phyloP scores from a whole-genome alignment of 306 rosid species.

The Chamaecrista fasciculata region DNA sequence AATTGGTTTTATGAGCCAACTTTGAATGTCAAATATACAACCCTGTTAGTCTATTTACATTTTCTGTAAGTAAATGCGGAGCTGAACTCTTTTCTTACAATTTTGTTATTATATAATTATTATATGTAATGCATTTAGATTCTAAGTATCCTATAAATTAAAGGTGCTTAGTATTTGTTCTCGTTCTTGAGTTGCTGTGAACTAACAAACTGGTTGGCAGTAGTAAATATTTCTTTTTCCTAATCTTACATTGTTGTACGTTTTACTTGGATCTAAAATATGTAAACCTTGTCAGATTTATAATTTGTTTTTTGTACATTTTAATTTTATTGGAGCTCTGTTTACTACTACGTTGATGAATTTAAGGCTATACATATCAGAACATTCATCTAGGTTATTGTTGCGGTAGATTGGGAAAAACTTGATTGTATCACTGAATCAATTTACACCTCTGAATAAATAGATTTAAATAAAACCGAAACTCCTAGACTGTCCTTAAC shows the following conservation, averaged over 20 bases:
- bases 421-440: too few species aligned
- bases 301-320: neutral
- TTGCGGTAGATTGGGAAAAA: too few species aligned
- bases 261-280: neutral
- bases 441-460: too few species aligned
- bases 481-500: too few species aligned
- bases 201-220: neutral
- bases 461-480: too few species aligned
- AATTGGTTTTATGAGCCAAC: neutral
- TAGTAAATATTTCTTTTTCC: neutral
- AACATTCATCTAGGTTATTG: neutral
- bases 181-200: constrained; percentile 16
- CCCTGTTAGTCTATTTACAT: neutral
- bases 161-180: constrained; percentile 15
- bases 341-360: constrained; percentile 1
- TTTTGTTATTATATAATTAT: neutral
- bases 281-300: neutral
- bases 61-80: neutral
- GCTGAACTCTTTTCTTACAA: neutral
- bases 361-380: constrained; percentile 8
- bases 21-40: neutral
- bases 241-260: neutral
- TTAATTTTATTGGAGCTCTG: neutral
- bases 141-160: constrained; percentile 4
- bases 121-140: constrained; percentile 24